Percentiles rank a stretch among this genome's conserved stretches.
Conservation (phyloP, 306 rosid genomes). For the Morella rubra region DNA sequence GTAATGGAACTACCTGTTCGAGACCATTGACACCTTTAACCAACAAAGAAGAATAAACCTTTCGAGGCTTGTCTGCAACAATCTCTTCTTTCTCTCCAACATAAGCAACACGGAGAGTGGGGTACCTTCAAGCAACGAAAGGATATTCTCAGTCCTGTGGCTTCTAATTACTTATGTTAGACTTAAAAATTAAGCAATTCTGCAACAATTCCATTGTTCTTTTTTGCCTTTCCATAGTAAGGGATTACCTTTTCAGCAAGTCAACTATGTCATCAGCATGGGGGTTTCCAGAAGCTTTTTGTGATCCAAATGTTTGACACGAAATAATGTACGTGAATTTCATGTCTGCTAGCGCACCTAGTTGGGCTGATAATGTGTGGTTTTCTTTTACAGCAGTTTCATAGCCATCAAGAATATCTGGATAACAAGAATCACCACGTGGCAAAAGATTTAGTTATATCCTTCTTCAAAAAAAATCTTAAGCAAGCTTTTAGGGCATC, state of each 20-base stretch:
- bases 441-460: conserved; percentile 13
- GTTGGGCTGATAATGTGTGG: conserved; percentile 54
- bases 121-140: conserved; percentile 58
- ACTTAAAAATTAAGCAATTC: not conserved
- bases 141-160: conserved; percentile 17
- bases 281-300: conserved; percentile 65
- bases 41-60: conserved; percentile 76
- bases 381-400: conserved; percentile 70
- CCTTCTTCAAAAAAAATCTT: conserved; percentile 5
- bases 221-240: conserved; percentile 10
- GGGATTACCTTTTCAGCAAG: conserved; percentile 67
- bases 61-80: conserved; percentile 42
- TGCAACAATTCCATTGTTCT: not conserved
- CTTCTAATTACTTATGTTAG: conserved; percentile 7
- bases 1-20: conserved; percentile 65
- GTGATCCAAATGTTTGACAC: conserved; percentile 82
- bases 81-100: conserved; percentile 85
- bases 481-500: not conserved
- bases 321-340: conserved; percentile 80
- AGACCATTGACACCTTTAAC: conserved; percentile 74
- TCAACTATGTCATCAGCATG: conserved; percentile 71
- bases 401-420: conserved; percentile 98
- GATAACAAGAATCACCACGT: conserved; percentile 25
- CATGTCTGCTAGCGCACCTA: conserved; percentile 92
- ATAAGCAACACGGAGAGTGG: conserved; percentile 92